Percentiles rank a stretch among this genome's conserved stretches.
phyloP scores from a whole-genome alignment of 2,329 filamentous ascomycete genomes.

The Clarireedia paspali region DNA sequence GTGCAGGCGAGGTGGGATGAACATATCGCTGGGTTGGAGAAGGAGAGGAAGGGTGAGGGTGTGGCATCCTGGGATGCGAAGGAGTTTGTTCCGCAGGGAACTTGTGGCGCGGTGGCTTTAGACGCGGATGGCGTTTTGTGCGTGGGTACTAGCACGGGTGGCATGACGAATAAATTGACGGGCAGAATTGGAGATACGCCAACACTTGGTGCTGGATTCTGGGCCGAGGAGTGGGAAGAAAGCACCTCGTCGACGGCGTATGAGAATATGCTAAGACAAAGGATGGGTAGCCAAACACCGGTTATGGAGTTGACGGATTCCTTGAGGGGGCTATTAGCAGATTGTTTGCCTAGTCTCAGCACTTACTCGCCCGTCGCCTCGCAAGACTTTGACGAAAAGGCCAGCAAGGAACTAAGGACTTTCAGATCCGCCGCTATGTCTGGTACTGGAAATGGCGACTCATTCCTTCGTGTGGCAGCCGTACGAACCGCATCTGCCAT shows the following conservation, averaged over 20 bases:
- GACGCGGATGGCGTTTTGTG: conserved; percentile 70
- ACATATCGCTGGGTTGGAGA: conserved; percentile 51
- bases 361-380: conserved; percentile 22
- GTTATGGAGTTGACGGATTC: conserved; percentile 35
- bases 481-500: conserved; percentile 66
- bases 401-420: conserved; percentile 13
- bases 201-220: conserved; percentile 76
- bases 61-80: conserved; percentile 48
- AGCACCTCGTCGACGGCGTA: neutral
- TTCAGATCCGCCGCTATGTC: conserved; percentile 49
- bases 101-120: conserved; percentile 73
- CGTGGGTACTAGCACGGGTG: conserved; percentile 61
- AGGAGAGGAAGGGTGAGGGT: conserved; percentile 37
- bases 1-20: conserved; percentile 74
- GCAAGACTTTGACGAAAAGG: conserved; percentile 19
- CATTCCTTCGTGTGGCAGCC: conserved; percentile 67
- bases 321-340: conserved; percentile 44
- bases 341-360: conserved; percentile 48
- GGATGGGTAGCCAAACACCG: conserved; percentile 22
- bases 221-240: conserved; percentile 75
- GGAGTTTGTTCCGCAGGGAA: conserved; percentile 73
- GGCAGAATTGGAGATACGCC: conserved; percentile 84
- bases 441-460: conserved; percentile 83
- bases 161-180: conserved; percentile 81
- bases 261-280: conserved; percentile 25